phyloP scores from a whole-genome alignment of 202 grass and related monocot genomes.

The Eragrostis tef region DNA sequence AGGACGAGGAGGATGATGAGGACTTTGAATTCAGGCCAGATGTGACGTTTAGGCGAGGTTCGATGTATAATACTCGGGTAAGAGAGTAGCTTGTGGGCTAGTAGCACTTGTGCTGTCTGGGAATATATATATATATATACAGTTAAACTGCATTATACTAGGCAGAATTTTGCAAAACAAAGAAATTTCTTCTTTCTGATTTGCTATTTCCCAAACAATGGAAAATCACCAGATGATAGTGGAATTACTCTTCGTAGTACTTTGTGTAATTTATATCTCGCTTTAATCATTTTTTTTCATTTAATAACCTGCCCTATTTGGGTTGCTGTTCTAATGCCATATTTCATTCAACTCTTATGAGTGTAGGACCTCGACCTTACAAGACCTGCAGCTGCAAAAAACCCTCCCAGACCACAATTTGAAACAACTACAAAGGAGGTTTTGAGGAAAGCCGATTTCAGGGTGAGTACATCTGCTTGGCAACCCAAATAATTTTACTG shows the following conservation, averaged over 20 bases:
- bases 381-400: slow-evolving; percentile 61
- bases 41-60: slow-evolving; percentile 55
- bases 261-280: not conserved
- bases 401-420: slow-evolving; percentile 55
- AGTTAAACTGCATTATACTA: not conserved
- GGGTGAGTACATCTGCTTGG: slow-evolving; percentile 55
- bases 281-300: slow-evolving; percentile 7
- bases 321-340: slow-evolving; percentile 12
- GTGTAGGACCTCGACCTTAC: slow-evolving; percentile 83
- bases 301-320: slow-evolving; percentile 16
- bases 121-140: slow-evolving; percentile 2
- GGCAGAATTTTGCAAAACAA: slow-evolving; percentile 29
- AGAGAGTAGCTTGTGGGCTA: slow-evolving; percentile 31
- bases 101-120: not conserved
- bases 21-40: slow-evolving; percentile 74
- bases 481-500: slow-evolving; percentile 21
- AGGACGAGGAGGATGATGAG: slow-evolving; percentile 46
- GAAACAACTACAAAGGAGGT: slow-evolving; percentile 76
- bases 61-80: slow-evolving; percentile 65
- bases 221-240: not conserved
- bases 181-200: not conserved
- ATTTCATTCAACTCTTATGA: slow-evolving; percentile 39
- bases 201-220: not conserved
- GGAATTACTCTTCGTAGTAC: not conserved
- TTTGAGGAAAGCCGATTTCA: slow-evolving; percentile 93